Base-by-base conservation (phyloP, 306 rosid genomes). In the Herpetospermum pedunculosum region DNA sequence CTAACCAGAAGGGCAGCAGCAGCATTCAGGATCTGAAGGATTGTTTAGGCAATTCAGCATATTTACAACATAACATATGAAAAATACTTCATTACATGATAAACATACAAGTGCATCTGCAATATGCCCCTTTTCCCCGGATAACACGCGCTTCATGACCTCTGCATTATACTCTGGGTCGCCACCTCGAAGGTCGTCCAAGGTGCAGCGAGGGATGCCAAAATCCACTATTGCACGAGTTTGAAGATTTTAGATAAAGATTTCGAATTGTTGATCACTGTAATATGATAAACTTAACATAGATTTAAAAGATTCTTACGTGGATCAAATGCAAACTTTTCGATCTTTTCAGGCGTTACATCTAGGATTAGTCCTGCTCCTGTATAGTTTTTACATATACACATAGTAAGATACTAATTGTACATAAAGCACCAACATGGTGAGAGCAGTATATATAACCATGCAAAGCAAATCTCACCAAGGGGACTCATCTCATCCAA, bases 401-500 rank as follows among this genome's bases (percentile, higher is more conserved):
- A 55, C 9, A 53, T 58, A 26, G 28, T 77, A 50, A 25, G 25
- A 18, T n/a, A 54, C 15, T 1, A 81, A 43, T 6, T n/a, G 3
- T n/a, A 37, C 25, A 58, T 6, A 54, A 58, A 75, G 16, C 13
- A 77, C 21, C 23, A 68, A 68, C 53, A 68, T 25, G 53, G 18
- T 16, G 57, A 65, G 1, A 21, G 32, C 12, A 19, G 14, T 19
- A 14, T 38, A 41, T 19, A 19, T 38, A 13, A 25, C 19, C 16
- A 38, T 19, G 53, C 73, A 72, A 77, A 35, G 57, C 57, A 74
- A 25, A 53, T 74, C 80, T 82, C 85, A 89, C 99, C 97, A 63
- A 94, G 92, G 13, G 99, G 99, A 78, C 96, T 91, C 85, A 94
- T 94, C 85, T 94, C 99, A 72, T 94, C 99, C 80, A 94, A 83